These are phyloP conservation scores for Paramecium sonneborni DNA, from an alignment of 73 alveolate genomes.

Conservation along the genomic window DNA sequence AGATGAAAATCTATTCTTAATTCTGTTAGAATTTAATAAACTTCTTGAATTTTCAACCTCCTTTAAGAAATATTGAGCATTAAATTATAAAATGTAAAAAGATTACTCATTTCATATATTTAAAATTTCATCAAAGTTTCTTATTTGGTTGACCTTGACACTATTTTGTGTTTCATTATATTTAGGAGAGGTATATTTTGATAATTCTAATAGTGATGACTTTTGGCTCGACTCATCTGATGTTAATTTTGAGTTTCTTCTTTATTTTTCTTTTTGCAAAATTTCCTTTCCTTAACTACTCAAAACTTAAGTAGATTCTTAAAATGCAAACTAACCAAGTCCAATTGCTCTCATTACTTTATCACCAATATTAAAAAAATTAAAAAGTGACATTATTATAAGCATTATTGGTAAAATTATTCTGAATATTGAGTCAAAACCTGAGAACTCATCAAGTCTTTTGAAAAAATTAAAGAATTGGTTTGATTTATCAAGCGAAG, in stretches of 20 bases:
- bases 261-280: background rate
- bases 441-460: background rate
- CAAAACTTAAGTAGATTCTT: background rate
- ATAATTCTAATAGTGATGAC: background rate
- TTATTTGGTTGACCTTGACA: background rate
- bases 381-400: background rate
- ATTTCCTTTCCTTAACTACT: background rate
- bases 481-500: background rate
- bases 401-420: constrained; percentile 1
- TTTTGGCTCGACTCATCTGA: background rate
- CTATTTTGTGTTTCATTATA: background rate
- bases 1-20: background rate
- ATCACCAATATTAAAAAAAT: background rate
- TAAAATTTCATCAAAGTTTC: constrained; percentile 25
- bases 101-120: constrained; percentile 4
- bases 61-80: constrained; percentile 10
- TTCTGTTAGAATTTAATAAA: background rate
- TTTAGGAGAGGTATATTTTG: background rate
- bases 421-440: background rate
- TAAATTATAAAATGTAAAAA: background rate
- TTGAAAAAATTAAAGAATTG: background rate
- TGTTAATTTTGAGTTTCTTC: background rate
- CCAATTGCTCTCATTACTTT: background rate
- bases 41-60: constrained; percentile 6
- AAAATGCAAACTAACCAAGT: background rate